phyloP scores from a whole-genome alignment of 164 flowering plant species.

The Piper betle region DNA sequence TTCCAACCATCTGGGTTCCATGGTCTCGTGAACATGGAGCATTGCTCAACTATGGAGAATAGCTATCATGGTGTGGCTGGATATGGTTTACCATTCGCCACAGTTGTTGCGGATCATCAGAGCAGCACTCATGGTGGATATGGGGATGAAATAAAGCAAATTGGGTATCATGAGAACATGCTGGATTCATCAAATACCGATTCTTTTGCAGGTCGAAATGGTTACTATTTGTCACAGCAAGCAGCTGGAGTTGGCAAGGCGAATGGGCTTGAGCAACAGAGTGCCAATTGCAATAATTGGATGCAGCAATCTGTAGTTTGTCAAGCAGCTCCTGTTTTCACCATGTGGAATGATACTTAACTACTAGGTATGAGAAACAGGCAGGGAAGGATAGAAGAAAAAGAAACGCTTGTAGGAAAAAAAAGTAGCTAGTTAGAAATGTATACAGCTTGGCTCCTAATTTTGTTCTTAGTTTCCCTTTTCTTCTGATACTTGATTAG shows the following conservation, averaged over 20 bases:
- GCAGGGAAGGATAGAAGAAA: not conserved
- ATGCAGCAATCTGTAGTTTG: constrained; percentile 21
- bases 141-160: constrained; percentile 15
- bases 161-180: constrained; percentile 7
- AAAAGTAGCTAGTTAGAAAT: constrained; percentile 1
- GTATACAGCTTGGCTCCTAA: not conserved
- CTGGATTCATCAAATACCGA: not conserved
- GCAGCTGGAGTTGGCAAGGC: constrained; percentile 11
- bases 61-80: constrained; percentile 8
- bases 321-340: constrained; percentile 38
- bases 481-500: not conserved
- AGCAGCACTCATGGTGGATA: constrained; percentile 9
- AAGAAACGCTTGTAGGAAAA: not conserved
- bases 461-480: not conserved
- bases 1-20: constrained; percentile 52
- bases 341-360: constrained; percentile 55
- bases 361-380: not conserved
- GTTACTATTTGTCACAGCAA: constrained; percentile 28
- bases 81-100: constrained; percentile 20
- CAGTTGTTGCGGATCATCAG: constrained; percentile 21
- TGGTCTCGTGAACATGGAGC: constrained; percentile 28
- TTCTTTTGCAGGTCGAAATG: constrained; percentile 25
- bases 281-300: constrained; percentile 29
- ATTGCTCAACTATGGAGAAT: constrained; percentile 31
- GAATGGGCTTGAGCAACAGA: constrained; percentile 23